A percentile compares a stretch with the other conserved stretches of the same genome.
phyloP scores from a whole-genome alignment of 1,139 yeast species.

The Lipomyces yarrowii region DNA sequence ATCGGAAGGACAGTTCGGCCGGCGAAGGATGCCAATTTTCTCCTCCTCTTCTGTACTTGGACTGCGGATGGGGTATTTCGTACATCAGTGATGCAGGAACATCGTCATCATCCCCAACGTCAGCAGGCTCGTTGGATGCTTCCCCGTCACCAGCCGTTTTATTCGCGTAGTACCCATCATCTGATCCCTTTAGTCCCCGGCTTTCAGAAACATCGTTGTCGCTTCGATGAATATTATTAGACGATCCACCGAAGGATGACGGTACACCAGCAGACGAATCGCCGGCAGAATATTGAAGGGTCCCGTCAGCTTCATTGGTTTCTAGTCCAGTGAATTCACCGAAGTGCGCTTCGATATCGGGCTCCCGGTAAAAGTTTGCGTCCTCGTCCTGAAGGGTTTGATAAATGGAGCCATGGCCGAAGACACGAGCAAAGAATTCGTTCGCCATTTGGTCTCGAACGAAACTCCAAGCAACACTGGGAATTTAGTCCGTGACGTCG shows the following conservation, averaged over 20 bases:
- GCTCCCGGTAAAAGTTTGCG: conserved; percentile 20
- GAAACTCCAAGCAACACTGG: background rate
- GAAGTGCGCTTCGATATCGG: conserved; percentile 28
- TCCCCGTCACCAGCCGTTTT: conserved; percentile 5
- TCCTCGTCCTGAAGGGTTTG: conserved; percentile 28
- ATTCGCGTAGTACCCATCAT: background rate
- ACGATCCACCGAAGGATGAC: conserved; percentile 14
- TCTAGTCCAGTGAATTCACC: conserved; percentile 11
- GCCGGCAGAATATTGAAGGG: conserved; percentile 9
- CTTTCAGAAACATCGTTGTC: conserved; percentile 17
- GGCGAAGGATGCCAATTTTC: conserved; percentile 27
- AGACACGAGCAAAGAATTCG: conserved; percentile 26
- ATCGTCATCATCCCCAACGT: conserved; percentile 27
- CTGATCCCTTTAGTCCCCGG: background rate
- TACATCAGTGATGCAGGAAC: conserved; percentile 31
- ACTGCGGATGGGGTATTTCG: conserved; percentile 16
- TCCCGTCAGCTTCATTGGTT: background rate
- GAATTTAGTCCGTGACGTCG: background rate
- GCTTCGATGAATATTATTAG: conserved; percentile 6
- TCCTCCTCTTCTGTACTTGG: conserved; percentile 15
- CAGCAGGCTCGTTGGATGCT: background rate
- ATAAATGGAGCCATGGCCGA: conserved; percentile 32
- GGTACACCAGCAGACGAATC: conserved; percentile 27
- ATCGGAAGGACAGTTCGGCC: conserved; percentile 29
- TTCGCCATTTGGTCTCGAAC: conserved; percentile 5